Conservation (phyloP, 192 early-diverging fungal genomes). For the Blastocladiella britannica region DNA sequence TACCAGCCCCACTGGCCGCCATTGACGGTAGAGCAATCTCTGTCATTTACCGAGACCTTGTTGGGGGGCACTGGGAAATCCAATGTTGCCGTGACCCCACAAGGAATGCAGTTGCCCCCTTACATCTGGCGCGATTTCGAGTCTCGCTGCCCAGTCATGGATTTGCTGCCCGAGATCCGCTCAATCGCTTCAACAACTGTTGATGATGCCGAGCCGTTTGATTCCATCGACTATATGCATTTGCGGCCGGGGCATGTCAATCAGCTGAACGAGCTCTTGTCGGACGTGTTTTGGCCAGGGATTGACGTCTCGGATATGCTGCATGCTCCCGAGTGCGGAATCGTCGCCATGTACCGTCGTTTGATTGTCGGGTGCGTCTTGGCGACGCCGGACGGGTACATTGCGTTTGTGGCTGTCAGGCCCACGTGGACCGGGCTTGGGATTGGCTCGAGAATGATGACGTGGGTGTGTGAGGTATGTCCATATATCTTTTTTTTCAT, state of each 20-base stretch:
- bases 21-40: no score
- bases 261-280: conserved; percentile 56
- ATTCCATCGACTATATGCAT: conserved; percentile 59
- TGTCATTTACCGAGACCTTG: neutral
- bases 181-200: neutral
- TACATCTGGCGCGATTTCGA: neutral
- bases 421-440: conserved; percentile 69
- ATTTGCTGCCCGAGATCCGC: neutral
- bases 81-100: no score
- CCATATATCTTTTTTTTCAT: neutral
- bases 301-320: conserved; percentile 76
- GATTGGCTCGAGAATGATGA: conserved; percentile 67
- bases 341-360: conserved; percentile 60
- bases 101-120: no score
- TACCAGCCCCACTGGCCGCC: no score
- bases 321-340: conserved; percentile 57
- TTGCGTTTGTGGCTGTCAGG: conserved; percentile 66
- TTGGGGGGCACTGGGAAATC: neutral
- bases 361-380: conserved; percentile 74
- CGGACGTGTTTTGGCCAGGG: conserved; percentile 65
- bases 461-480: conserved; percentile 53
- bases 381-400: conserved; percentile 76
- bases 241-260: conserved; percentile 42
- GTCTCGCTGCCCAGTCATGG: neutral
- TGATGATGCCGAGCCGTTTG: neutral